Conservation (phyloP, 23 red algal species). For the Porphyridium purpureum region DNA sequence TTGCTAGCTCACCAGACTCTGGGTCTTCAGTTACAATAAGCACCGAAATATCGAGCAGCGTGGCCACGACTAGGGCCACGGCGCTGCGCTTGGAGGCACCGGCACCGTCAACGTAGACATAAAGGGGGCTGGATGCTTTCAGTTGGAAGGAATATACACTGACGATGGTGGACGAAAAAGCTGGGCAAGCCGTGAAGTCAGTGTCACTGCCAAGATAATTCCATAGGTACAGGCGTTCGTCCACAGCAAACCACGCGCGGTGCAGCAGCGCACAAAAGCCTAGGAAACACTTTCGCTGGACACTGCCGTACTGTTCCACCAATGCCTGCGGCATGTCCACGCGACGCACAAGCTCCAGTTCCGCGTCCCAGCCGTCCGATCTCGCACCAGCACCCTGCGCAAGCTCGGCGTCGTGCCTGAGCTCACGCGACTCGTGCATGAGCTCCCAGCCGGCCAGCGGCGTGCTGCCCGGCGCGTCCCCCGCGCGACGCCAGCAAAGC, state of each 20-base stretch:
- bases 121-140: neutral
- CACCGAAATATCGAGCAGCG: neutral
- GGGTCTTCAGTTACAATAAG: neutral
- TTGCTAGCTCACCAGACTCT: neutral
- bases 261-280: neutral
- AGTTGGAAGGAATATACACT: neutral
- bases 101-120: neutral
- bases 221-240: neutral
- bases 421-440: too few species aligned
- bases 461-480: too few species aligned
- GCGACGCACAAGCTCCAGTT: neutral
- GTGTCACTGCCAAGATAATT: neutral
- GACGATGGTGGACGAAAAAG: neutral
- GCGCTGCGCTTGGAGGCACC: neutral
- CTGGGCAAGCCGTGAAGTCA: neutral
- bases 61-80: neutral
- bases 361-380: too few species aligned
- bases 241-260: conserved; percentile 2
- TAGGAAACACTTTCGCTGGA: neutral
- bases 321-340: neutral
- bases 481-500: too few species aligned
- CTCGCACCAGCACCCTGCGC: too few species aligned
- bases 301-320: neutral
- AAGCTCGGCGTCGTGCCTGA: too few species aligned
- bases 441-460: too few species aligned